Evolutionary conservation across 768 basidiomycete species (phyloP), one percentile per base, ranked within the genome.

Genomic region (Lactarius akahatsu): DNA sequence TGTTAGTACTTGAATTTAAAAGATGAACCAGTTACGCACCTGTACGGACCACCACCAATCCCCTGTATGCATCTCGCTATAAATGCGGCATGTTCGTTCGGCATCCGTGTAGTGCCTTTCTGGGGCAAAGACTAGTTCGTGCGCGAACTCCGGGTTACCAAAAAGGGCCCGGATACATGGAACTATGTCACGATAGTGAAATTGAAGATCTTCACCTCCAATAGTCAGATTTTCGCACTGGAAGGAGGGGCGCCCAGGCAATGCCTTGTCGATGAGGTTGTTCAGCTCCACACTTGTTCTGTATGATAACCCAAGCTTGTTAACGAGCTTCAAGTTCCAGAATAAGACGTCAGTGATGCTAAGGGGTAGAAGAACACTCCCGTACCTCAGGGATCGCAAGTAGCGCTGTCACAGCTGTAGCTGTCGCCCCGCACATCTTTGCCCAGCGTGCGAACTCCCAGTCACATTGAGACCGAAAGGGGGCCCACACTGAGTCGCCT

Each of bases 41-140:
- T 66, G 65, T 4, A 45, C 23, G 1, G 15, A 34, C 65, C 65
- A 66, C 65, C 65, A 66, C 65, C 65, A 66, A 8, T 50, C 26
- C 2, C 59, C 16, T 0, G 30, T 65, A 32, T 65, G 34, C 36
- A 65, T 60, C 16, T 65, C 50, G 4, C 18, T 15, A n/a, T 56
- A 57, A 4, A 66, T 9, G 0, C 23, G 60, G 15, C 13, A 16
- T 7, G 40, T 47, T 4, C 23, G 7, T 23, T 47, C n/a, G 1
- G 13, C 11, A 45, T 30, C n/a, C 0, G 43, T 58, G 16, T 28
- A 59, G 26, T 63, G 30, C 4, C 11, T 1, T 16, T 38, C 47
- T 3, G 28, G 56, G 7, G 16, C 10, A 20, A 54, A 43, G 9
- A 59, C 28, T 0, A 63, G 40, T 8, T 67, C 4, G 1, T 18